Evolutionary conservation across 345 rosid species (phyloP).

Genomic region (Psidium guajava): DNA sequence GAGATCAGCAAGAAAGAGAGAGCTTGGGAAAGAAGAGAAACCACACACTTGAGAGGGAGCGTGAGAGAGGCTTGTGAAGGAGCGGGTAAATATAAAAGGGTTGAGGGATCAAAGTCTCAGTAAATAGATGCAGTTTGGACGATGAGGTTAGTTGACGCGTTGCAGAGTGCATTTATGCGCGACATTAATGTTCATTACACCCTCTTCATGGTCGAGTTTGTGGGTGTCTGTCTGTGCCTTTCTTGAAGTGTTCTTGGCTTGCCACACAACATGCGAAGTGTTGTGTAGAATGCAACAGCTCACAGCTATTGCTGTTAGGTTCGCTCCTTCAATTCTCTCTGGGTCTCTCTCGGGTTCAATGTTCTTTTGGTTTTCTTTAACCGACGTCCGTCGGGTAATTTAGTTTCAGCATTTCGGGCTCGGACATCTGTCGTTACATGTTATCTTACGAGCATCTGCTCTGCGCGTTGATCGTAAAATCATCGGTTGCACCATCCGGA

Average conservation of each 20-base stretch:
- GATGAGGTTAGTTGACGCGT: constrained; percentile 62
- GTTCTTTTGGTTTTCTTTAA: neutral
- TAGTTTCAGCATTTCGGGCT: neutral
- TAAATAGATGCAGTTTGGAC: constrained; percentile 59
- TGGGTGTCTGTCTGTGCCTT: neutral
- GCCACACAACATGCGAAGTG: neutral
- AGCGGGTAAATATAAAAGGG: constrained; percentile 13
- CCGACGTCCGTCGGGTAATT: neutral
- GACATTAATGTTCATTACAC: constrained; percentile 6
- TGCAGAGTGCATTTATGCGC: constrained; percentile 57
- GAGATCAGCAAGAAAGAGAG: neutral
- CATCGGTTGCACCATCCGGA: neutral
- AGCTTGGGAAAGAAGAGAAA: neutral
- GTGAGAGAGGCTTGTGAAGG: neutral
- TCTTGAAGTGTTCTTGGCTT: neutral
- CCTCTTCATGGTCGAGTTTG: neutral
- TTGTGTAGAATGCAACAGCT: neutral
- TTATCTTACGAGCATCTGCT: neutral
- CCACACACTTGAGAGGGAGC: neutral
- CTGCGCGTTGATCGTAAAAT: neutral
- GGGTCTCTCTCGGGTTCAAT: neutral
- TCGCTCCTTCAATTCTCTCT: neutral
- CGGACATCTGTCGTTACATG: neutral
- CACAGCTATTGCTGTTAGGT: neutral
- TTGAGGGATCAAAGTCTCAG: constrained; percentile 7